These are phyloP conservation scores for Trichoderma virens DNA, from an alignment of 495 filamentous ascomycete genomes.

Conservation along the genomic window DNA sequence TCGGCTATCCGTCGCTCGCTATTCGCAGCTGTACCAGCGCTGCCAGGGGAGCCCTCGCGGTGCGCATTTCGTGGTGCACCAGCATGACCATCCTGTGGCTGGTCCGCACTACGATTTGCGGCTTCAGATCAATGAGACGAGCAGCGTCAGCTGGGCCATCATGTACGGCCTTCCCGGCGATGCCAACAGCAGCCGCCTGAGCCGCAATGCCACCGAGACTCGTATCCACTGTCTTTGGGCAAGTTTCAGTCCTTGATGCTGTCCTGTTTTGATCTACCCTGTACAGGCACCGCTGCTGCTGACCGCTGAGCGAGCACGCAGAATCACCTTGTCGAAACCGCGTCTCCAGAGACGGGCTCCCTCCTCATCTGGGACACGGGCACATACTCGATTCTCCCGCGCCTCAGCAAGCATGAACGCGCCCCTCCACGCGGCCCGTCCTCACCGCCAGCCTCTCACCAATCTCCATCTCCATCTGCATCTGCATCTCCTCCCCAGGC, in stretches of 20 bases:
- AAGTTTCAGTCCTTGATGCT: too few relatives aligned
- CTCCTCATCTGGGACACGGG: conserved; percentile 67
- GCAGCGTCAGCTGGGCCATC: conserved; percentile 55
- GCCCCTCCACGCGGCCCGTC: conserved; percentile 18
- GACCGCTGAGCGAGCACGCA: conserved; percentile 17
- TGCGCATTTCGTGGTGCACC: conserved; percentile 58
- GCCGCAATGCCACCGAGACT: conserved; percentile 60
- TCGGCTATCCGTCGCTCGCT: conserved; percentile 37
- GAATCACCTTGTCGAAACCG: conserved; percentile 63
- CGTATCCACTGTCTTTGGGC: conserved; percentile 61
- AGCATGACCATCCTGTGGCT: conserved; percentile 62
- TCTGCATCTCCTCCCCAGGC: conserved; percentile 28
- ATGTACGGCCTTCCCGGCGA: conserved; percentile 62
- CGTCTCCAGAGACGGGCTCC: conserved; percentile 49
- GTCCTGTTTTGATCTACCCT: not conserved
- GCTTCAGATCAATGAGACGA: conserved; percentile 57
- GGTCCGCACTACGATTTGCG: conserved; percentile 59
- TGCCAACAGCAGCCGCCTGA: conserved; percentile 48
- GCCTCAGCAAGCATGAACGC: conserved; percentile 21
- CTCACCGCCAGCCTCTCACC: conserved; percentile 31
- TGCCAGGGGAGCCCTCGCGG: conserved; percentile 39
- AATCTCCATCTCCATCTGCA: not conserved
- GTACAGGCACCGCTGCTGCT: not conserved
- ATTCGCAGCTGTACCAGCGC: conserved; percentile 43
- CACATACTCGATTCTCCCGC: conserved; percentile 52